These are phyloP conservation scores for Gillenia trifoliata DNA, from an alignment of 306 rosid genomes.

Conservation along the genomic window DNA sequence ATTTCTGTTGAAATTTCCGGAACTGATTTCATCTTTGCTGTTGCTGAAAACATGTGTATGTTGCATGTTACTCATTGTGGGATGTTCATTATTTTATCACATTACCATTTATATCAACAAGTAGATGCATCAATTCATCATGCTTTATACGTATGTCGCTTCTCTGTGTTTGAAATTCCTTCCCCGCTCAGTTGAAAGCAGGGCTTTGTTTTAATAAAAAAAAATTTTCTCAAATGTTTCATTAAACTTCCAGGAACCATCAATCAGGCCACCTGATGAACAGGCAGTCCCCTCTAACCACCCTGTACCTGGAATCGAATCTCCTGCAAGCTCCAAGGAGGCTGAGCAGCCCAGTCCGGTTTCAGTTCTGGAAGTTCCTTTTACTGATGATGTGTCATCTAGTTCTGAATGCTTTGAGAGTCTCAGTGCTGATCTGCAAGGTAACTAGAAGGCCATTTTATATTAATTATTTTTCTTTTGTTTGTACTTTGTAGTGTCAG, in stretches of 20 bases:
- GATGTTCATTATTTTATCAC: not conserved
- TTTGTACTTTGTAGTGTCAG: not conserved
- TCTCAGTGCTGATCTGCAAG: constrained; percentile 85
- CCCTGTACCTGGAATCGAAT: constrained; percentile 41
- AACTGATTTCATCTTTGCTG: not conserved
- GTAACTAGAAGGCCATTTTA: constrained; percentile 36
- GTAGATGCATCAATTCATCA: not conserved
- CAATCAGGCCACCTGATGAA: constrained; percentile 34
- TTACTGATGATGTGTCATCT: constrained; percentile 70
- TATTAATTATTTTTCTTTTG: constrained; percentile 6
- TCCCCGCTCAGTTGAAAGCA: not conserved
- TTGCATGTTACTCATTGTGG: not conserved
- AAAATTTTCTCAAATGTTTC: constrained; percentile 21
- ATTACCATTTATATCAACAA: not conserved
- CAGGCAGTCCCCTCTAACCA: constrained; percentile 37
- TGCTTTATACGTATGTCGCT: not conserved
- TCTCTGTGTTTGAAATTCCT: not conserved
- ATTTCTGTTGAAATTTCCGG: not conserved
- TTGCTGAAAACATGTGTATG: not conserved
- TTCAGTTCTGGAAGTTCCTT: constrained; percentile 85
- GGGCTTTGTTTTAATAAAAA: not conserved
- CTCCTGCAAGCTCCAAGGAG: constrained; percentile 62
- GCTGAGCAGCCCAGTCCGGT: constrained; percentile 97
- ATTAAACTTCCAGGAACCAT: constrained; percentile 50
- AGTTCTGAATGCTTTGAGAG: constrained; percentile 90